Percentiles rank a stretch among this genome's conserved stretches.
phyloP scores from a whole-genome alignment of 2,329 filamentous ascomycete species.

The Gliomastix tumulicola region DNA sequence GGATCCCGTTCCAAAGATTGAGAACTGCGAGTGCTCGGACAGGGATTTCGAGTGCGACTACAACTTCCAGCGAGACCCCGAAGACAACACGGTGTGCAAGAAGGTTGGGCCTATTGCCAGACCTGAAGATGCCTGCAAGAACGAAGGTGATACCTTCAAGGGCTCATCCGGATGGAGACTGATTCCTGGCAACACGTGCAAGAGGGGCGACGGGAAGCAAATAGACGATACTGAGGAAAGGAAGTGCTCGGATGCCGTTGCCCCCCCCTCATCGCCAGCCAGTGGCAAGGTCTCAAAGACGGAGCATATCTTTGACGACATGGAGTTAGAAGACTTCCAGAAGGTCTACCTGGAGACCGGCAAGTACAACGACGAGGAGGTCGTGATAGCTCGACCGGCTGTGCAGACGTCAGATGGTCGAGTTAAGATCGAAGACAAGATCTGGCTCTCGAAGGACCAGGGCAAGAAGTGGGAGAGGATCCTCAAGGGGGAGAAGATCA shows the following conservation, averaged over 20 bases:
- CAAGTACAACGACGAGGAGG: constrained; percentile 67
- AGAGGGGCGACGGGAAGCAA: constrained; percentile 50
- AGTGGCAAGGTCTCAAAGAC: constrained; percentile 60
- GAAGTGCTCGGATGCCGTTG: constrained; percentile 61
- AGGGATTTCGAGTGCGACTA: constrained; percentile 95
- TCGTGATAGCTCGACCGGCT: constrained; percentile 48
- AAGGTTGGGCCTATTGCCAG: constrained; percentile 53
- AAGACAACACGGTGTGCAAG: constrained; percentile 63
- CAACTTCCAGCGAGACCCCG: constrained; percentile 66
- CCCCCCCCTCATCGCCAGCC: constrained; percentile 41
- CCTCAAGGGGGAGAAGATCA: constrained; percentile 63
- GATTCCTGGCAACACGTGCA: constrained; percentile 78
- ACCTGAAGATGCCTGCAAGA: constrained; percentile 68
- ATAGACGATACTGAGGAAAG: constrained; percentile 69
- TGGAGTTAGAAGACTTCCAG: constrained; percentile 31
- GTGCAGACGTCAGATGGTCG: constrained; percentile 18
- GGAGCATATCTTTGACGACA: constrained; percentile 56
- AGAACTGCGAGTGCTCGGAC: constrained; percentile 74
- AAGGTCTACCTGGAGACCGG: constrained; percentile 75
- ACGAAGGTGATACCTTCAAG: constrained; percentile 63
- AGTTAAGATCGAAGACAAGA: constrained; percentile 38
- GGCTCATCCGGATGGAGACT: constrained; percentile 87
- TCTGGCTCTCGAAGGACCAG: constrained; percentile 76
- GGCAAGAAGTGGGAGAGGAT: constrained; percentile 77
- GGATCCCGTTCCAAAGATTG: constrained; percentile 62